phyloP scores from a whole-genome alignment of 2,329 filamentous ascomycete species.

The Penicillium sp. region DNA sequence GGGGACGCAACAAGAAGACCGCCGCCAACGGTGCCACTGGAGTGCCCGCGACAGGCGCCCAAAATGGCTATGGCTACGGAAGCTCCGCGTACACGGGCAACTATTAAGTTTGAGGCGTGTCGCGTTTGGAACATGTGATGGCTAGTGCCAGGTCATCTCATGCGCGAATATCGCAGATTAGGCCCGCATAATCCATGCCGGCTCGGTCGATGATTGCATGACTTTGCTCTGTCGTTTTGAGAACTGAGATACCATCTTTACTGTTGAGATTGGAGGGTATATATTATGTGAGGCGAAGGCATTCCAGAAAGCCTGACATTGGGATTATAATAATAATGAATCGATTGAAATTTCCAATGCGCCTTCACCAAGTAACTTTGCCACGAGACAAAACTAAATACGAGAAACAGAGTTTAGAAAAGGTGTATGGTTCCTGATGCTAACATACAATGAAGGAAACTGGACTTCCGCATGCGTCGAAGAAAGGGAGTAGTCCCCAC shows the following conservation, averaged over 20 bases:
- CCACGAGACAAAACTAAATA: slow-evolving; percentile 1
- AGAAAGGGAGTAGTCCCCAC: no score
- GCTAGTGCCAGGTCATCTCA: no score
- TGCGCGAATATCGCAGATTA: neutral
- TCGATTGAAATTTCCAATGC: no score
- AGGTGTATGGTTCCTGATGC: slow-evolving; percentile 9
- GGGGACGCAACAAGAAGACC: slow-evolving; percentile 25
- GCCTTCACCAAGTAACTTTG: no score
- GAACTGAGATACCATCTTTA: slow-evolving; percentile 23
- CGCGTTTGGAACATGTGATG: no score
- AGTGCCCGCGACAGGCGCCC: slow-evolving; percentile 5
- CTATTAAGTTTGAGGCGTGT: slow-evolving; percentile 20
- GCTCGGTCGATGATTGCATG: slow-evolving; percentile 20
- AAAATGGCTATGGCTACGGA: slow-evolving; percentile 30
- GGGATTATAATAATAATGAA: slow-evolving; percentile 1
- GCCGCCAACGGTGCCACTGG: neutral
- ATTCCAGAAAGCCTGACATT: no score
- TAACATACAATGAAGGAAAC: slow-evolving; percentile 9
- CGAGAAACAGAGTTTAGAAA: no score
- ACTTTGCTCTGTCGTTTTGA: slow-evolving; percentile 9
- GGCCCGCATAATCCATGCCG: neutral
- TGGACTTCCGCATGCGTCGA: slow-evolving; percentile 1
- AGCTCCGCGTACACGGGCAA: slow-evolving; percentile 35
- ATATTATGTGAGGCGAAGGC: slow-evolving; percentile 1
- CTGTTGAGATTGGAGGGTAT: slow-evolving; percentile 14